Percentiles rank a stretch among this genome's conserved stretches.
Evolutionary conservation across 306 rosid genomes (phyloP).

Genomic region (Benincasa hispida): DNA sequence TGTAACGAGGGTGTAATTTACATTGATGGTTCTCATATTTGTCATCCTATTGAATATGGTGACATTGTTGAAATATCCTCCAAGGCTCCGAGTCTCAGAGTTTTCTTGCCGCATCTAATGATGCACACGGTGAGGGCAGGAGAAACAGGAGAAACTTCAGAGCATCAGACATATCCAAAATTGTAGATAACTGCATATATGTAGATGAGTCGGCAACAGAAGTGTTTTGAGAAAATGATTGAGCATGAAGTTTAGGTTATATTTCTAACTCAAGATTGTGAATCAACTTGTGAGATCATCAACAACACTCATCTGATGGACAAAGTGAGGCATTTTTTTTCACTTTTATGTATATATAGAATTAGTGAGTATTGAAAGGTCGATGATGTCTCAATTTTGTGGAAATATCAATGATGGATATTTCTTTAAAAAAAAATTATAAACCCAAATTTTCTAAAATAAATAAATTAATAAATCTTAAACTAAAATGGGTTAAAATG

Average conservation of each 20-base stretch:
- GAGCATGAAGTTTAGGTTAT: background rate
- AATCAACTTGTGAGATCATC: background rate
- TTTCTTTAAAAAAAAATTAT: too few relatives aligned
- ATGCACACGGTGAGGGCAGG: background rate
- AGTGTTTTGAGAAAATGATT: background rate
- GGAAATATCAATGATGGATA: too few relatives aligned
- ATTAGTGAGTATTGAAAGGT: too few relatives aligned
- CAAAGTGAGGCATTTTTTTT: background rate
- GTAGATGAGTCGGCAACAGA: background rate
- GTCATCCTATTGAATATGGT: constrained; percentile 34
- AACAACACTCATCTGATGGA: background rate
- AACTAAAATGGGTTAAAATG: too few relatives aligned
- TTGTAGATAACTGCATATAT: background rate
- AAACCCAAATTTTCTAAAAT: too few relatives aligned
- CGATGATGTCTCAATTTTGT: too few relatives aligned
- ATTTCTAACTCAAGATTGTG: background rate
- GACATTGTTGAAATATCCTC: constrained; percentile 59
- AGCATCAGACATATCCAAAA: background rate
- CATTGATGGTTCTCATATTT: constrained; percentile 66
- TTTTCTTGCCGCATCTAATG: constrained; percentile 48
- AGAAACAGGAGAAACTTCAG: background rate
- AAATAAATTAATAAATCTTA: too few relatives aligned
- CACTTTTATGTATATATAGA: background rate
- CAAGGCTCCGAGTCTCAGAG: constrained; percentile 55
- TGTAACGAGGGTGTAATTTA: constrained; percentile 47